Percentiles rank a stretch among this genome's conserved stretches.
Evolutionary conservation across 495 filamentous ascomycete species (phyloP).

Genomic region (Aspergillus homomorphus): DNA sequence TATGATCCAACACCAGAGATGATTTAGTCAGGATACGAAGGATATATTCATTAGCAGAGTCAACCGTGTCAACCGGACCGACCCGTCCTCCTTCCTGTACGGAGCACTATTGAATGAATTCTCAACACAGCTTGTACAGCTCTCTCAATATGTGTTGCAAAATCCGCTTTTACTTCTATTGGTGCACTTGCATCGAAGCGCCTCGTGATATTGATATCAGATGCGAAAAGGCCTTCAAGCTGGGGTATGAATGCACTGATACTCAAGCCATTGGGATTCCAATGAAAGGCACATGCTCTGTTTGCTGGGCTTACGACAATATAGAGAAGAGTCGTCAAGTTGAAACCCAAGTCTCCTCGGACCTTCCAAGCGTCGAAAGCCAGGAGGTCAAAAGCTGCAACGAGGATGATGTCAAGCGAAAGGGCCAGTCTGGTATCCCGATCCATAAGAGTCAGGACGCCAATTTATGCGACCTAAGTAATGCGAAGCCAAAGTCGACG

Average conservation of each 20-base stretch:
- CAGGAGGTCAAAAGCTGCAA: background rate
- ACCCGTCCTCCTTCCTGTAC: background rate
- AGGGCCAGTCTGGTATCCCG: too few species aligned
- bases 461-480: too few species aligned
- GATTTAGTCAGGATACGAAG: background rate
- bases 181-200: background rate
- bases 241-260: background rate
- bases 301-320: background rate
- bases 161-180: background rate
- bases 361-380: too few species aligned
- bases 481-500: too few species aligned
- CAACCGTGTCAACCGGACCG: background rate
- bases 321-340: too few species aligned
- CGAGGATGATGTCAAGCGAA: too few species aligned
- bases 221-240: background rate
- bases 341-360: too few species aligned
- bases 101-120: background rate
- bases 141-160: background rate
- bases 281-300: background rate
- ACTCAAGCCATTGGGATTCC: background rate
- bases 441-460: too few species aligned
- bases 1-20: too few species aligned
- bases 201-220: background rate
- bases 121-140: background rate
- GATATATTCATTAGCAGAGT: background rate